Conservation (phyloP, 306 rosid species). For the Castanea crenata region DNA sequence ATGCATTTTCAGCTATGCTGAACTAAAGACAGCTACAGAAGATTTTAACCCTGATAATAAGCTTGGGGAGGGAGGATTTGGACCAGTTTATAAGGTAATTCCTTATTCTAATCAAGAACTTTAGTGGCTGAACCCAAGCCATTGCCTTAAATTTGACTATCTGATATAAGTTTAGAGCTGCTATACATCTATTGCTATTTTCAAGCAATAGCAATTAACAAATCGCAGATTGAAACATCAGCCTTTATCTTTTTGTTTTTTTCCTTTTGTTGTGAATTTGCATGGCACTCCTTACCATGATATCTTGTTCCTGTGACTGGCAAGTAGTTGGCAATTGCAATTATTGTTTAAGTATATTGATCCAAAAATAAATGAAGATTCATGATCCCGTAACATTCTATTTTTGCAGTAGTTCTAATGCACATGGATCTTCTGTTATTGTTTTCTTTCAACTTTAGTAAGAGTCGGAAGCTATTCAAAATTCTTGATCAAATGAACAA, state of each 20-base stretch:
- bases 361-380: not conserved
- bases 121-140: too few relatives aligned
- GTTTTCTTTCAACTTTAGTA: not conserved
- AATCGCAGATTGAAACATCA: not conserved
- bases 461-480: not conserved
- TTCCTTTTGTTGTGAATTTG: not conserved
- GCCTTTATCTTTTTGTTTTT: not conserved
- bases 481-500: not conserved
- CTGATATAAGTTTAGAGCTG: not conserved
- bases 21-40: too few relatives aligned
- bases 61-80: too few relatives aligned
- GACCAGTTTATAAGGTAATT: too few relatives aligned
- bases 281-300: not conserved
- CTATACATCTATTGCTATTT: not conserved
- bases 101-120: too few relatives aligned
- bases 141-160: not conserved
- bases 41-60: too few relatives aligned
- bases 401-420: not conserved
- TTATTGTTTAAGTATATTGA: not conserved
- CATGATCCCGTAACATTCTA: not conserved
- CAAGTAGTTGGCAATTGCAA: too few relatives aligned
- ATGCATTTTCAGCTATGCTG: constrained; percentile 34
- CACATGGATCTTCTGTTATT: not conserved
- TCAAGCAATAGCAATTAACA: not conserved
- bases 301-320: not conserved